A percentile compares a stretch with the other conserved stretches of the same genome.
Conservation (phyloP, 345 rosid species). For the Bruguiera parviflora region DNA sequence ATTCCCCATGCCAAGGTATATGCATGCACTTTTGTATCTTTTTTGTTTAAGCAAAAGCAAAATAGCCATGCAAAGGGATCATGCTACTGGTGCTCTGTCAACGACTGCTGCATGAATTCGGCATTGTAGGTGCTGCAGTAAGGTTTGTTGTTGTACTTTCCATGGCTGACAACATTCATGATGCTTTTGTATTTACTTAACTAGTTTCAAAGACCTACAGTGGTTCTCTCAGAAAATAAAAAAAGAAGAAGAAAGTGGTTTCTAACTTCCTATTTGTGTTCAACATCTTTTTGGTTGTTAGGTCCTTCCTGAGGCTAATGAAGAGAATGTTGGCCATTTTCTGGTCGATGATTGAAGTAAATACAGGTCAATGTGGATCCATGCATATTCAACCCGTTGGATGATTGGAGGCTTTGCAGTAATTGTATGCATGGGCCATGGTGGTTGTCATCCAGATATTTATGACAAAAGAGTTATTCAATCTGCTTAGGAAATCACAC, state of each 20-base stretch:
- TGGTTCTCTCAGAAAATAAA: neutral
- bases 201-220: neutral
- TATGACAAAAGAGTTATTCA: constrained; percentile 91
- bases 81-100: constrained; percentile 35
- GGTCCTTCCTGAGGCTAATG: constrained; percentile 54
- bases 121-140: constrained; percentile 63
- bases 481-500: constrained; percentile 72
- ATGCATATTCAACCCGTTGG: constrained; percentile 77
- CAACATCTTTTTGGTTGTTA: constrained; percentile 17
- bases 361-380: constrained; percentile 73
- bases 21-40: constrained; percentile 7
- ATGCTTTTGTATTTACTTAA: neutral
- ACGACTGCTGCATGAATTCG: constrained; percentile 51
- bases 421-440: constrained; percentile 89
- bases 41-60: constrained; percentile 10
- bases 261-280: neutral
- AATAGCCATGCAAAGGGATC: constrained; percentile 62
- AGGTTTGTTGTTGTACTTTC: constrained; percentile 42
- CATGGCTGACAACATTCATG: neutral
- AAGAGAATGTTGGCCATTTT: constrained; percentile 54
- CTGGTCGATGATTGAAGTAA: constrained; percentile 71
- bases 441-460: constrained; percentile 87
- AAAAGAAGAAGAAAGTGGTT: neutral
- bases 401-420: constrained; percentile 87
- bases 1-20: neutral